A percentile compares a stretch with the other conserved stretches of the same genome.
Evolutionary conservation across 768 basidiomycete species (phyloP).

Genomic region (Tubosaeta brunneosetosa): DNA sequence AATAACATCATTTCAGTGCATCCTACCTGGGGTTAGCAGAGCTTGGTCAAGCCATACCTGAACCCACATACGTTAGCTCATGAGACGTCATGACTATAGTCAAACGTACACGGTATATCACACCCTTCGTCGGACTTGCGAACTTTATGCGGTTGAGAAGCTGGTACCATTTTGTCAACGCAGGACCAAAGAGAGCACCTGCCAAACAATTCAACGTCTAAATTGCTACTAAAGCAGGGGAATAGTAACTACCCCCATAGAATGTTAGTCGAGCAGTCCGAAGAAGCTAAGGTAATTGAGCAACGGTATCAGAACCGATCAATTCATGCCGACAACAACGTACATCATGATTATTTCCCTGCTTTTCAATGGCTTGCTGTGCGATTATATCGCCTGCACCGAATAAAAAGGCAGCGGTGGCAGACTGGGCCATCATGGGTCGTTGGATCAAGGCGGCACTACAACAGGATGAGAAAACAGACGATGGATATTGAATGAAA

Average conservation of each 20-base stretch:
- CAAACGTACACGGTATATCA: slow-evolving; percentile 56
- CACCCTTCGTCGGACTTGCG: slow-evolving; percentile 49
- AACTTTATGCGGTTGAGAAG: slow-evolving; percentile 70
- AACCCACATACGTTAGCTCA: not conserved
- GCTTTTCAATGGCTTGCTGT: slow-evolving; percentile 77
- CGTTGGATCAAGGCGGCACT: slow-evolving; percentile 58
- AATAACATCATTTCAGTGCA: slow-evolving; percentile 3
- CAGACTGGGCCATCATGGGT: slow-evolving; percentile 60
- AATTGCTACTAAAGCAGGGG: not conserved
- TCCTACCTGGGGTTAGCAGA: slow-evolving; percentile 61
- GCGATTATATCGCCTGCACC: slow-evolving; percentile 78
- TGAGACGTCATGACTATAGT: not conserved
- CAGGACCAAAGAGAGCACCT: slow-evolving; percentile 76
- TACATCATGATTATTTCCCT: slow-evolving; percentile 73
- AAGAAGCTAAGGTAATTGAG: slow-evolving; percentile 37
- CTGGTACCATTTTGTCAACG: slow-evolving; percentile 78
- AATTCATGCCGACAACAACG: slow-evolving; percentile 19
- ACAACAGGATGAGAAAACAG: slow-evolving; percentile 9
- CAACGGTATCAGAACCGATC: not conserved
- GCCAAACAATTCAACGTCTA: not conserved
- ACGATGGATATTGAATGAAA: not conserved
- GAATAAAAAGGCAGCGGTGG: slow-evolving; percentile 63
- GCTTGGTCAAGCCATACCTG: slow-evolving; percentile 83
- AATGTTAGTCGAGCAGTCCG: slow-evolving; percentile 62
- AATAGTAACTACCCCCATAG: slow-evolving; percentile 55